Conservation (phyloP, 2,329 filamentous ascomycete genomes). For the Aureobasidium leucospermi region DNA sequence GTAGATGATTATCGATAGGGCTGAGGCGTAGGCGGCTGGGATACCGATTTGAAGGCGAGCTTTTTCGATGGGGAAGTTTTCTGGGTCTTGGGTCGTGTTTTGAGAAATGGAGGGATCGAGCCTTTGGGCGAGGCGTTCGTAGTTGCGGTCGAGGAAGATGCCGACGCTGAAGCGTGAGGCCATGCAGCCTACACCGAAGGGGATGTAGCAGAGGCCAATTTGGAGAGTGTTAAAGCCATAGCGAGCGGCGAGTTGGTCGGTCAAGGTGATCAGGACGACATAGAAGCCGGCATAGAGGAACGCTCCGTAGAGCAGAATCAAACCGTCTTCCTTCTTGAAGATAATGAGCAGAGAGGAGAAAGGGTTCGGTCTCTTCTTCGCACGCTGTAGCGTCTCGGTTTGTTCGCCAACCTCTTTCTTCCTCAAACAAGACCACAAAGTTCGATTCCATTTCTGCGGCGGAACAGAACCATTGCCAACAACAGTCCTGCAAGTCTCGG, state of each 20-base stretch:
- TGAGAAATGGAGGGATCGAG: slow-evolving; percentile 35
- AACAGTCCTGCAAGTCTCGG: slow-evolving; percentile 34
- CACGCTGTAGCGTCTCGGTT: not conserved
- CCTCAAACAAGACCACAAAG: not conserved
- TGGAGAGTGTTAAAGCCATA: slow-evolving; percentile 43
- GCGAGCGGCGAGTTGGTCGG: not conserved
- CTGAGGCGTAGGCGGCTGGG: slow-evolving; percentile 29
- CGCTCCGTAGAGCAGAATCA: not conserved
- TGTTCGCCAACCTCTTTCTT: not conserved
- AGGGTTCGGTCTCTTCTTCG: not conserved
- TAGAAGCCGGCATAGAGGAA: slow-evolving; percentile 8
- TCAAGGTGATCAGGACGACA: not conserved
- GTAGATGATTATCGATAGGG: slow-evolving; percentile 29
- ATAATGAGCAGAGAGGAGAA: not conserved
- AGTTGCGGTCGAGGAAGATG: slow-evolving; percentile 62
- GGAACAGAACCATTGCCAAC: slow-evolving; percentile 31
- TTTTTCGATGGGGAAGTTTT: slow-evolving; percentile 45
- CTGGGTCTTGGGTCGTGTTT: slow-evolving; percentile 32
- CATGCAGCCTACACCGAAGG: slow-evolving; percentile 32
- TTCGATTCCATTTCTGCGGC: not conserved
- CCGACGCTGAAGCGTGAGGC: slow-evolving; percentile 41
- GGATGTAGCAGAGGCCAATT: slow-evolving; percentile 34
- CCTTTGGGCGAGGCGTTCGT: slow-evolving; percentile 55
- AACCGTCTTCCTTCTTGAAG: not conserved
- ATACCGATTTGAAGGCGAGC: slow-evolving; percentile 35